Evolutionary conservation across 2,329 filamentous ascomycete species (phyloP).

Genomic region (Berkeleyomyces rouxiae): DNA sequence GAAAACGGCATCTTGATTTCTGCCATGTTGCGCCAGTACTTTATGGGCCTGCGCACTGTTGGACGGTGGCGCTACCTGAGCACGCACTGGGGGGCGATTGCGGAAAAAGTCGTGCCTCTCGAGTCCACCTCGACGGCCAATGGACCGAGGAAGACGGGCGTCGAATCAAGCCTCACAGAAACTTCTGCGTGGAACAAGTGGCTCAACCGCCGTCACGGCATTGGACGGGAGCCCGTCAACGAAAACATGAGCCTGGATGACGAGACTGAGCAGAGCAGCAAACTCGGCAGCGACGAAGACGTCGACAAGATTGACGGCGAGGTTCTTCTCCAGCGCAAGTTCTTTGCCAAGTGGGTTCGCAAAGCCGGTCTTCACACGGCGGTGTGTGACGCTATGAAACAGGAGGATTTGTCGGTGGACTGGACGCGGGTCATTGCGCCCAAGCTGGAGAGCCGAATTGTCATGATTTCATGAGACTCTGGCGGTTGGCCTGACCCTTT

Average conservation of each 20-base stretch:
- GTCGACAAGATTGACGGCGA: slow-evolving; percentile 36
- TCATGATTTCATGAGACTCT: slow-evolving; percentile 19
- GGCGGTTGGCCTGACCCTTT: not conserved
- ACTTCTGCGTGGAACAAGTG: slow-evolving; percentile 9
- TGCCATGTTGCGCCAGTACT: slow-evolving; percentile 77
- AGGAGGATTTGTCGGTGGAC: slow-evolving; percentile 43
- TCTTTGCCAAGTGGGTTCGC: slow-evolving; percentile 57
- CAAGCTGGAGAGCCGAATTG: slow-evolving; percentile 59
- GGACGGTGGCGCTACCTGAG: slow-evolving; percentile 65
- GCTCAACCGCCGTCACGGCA: slow-evolving; percentile 8
- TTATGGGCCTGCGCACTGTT: slow-evolving; percentile 68
- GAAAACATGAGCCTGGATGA: slow-evolving; percentile 13
- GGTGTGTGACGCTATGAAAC: slow-evolving; percentile 37
- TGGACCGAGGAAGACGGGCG: slow-evolving; percentile 2
- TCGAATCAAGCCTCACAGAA: not conserved
- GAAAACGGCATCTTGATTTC: slow-evolving; percentile 79
- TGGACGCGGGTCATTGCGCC: slow-evolving; percentile 76
- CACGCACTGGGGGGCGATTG: slow-evolving; percentile 50
- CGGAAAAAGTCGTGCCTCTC: slow-evolving; percentile 25
- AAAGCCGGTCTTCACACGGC: slow-evolving; percentile 43
- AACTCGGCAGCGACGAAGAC: slow-evolving; percentile 23
- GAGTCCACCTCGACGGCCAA: slow-evolving; percentile 16
- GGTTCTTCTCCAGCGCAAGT: slow-evolving; percentile 48
- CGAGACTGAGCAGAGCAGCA: slow-evolving; percentile 16
- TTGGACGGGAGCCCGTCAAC: slow-evolving; percentile 7